These are phyloP conservation scores for Naumovozyma baii DNA, from an alignment of 805 yeast species.

Conservation along the genomic window DNA sequence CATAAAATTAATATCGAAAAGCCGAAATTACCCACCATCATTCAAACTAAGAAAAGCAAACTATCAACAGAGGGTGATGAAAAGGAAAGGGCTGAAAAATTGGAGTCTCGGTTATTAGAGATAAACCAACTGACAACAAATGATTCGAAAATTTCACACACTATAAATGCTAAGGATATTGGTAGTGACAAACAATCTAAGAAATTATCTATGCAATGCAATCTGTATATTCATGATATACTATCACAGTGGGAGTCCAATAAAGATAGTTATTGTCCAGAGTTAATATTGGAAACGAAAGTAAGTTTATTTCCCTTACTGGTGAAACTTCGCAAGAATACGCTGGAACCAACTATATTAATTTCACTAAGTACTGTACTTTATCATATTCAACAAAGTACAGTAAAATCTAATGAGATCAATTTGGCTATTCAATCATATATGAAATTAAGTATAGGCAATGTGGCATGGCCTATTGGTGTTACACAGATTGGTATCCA, in stretches of 20 bases:
- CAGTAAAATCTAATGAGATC: slow-evolving; percentile 15
- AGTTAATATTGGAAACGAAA: slow-evolving; percentile 38
- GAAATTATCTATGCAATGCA: slow-evolving; percentile 37
- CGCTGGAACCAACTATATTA: slow-evolving; percentile 34
- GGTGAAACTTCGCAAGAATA: slow-evolving; percentile 40
- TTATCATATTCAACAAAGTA: slow-evolving; percentile 43
- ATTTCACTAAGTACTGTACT: slow-evolving; percentile 52
- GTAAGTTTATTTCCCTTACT: slow-evolving; percentile 42
- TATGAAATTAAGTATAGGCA: slow-evolving; percentile 70
- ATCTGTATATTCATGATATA: slow-evolving; percentile 27
- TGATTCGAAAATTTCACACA: slow-evolving; percentile 5
- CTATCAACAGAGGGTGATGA: no score
- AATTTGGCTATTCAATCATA: slow-evolving; percentile 45
- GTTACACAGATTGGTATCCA: slow-evolving; percentile 73
- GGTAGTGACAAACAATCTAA: background rate
- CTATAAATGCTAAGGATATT: background rate
- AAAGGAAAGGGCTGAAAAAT: slow-evolving; percentile 3
- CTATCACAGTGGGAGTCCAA: slow-evolving; percentile 32
- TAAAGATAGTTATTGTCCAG: slow-evolving; percentile 14
- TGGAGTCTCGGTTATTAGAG: slow-evolving; percentile 5
- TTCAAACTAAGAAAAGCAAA: no score
- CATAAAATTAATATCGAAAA: background rate
- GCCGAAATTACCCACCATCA: no score
- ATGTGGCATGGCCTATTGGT: slow-evolving; percentile 90
- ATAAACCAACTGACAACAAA: slow-evolving; percentile 4